These are phyloP conservation scores for Mycena capillaripes DNA, from an alignment of 768 basidiomycete genomes.

Conservation along the genomic window DNA sequence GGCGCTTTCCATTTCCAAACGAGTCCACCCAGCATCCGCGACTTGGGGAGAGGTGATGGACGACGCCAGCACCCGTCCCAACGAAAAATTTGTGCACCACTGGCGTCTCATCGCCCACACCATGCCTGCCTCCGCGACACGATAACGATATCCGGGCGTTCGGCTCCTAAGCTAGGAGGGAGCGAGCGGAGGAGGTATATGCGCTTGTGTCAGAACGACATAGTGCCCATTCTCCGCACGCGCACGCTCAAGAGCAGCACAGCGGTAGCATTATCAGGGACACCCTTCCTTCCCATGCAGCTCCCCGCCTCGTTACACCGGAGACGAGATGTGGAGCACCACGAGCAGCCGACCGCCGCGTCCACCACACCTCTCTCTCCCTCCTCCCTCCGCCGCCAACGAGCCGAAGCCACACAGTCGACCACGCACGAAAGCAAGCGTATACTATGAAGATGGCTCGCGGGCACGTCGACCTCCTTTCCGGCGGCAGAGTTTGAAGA, in stretches of 20 bases:
- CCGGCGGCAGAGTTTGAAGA: no score
- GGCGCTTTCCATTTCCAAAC: background rate
- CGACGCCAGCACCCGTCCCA: background rate
- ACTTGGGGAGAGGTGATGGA: background rate
- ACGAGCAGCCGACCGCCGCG: no score
- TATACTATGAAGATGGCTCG: no score
- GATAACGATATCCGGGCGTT: background rate
- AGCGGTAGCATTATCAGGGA: no score
- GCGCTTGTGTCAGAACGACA: background rate
- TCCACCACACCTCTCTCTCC: no score
- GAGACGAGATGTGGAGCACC: no score
- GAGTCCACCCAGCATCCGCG: background rate
- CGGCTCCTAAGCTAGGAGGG: background rate
- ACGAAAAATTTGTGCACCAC: background rate
- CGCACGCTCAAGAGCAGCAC: background rate
- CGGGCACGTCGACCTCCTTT: no score
- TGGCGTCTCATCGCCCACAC: background rate
- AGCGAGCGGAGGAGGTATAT: background rate
- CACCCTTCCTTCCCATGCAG: no score
- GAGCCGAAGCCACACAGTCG: no score
- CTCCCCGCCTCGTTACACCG: no score
- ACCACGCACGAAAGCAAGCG: no score
- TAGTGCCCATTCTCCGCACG: background rate
- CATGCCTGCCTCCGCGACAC: background rate
- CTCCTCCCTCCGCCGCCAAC: no score